Conservation (phyloP, 1,139 yeast genomes). For the Candida buenavistaensis region DNA sequence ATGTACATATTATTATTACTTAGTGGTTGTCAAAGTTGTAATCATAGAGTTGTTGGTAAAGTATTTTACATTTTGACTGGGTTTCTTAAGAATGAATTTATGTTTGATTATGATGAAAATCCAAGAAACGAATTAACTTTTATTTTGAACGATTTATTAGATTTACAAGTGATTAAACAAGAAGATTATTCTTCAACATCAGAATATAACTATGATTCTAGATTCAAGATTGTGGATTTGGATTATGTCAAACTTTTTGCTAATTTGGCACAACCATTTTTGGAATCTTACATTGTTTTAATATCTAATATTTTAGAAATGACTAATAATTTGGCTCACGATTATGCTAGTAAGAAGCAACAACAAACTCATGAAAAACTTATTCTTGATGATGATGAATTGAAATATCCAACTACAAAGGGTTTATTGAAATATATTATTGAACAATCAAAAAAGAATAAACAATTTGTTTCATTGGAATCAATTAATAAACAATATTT, state of each 20-base stretch:
- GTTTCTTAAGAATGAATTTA: conserved; percentile 44
- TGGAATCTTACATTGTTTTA: conserved; percentile 39
- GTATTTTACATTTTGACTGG: conserved; percentile 38
- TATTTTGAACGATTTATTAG: conserved; percentile 30
- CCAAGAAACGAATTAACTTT: conserved; percentile 28
- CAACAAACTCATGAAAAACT: conserved; percentile 11
- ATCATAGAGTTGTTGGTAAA: conserved; percentile 25
- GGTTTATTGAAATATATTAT: conserved; percentile 36
- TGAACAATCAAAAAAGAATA: conserved; percentile 14
- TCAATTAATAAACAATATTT: conserved; percentile 46
- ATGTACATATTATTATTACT: conserved; percentile 29
- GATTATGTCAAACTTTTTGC: conserved; percentile 24
- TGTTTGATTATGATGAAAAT: conserved; percentile 44
- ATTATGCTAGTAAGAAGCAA: conserved; percentile 12
- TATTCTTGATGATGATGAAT: conserved; percentile 16
- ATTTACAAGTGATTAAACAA: conserved; percentile 15
- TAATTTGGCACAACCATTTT: conserved; percentile 39
- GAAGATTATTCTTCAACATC: too few species aligned
- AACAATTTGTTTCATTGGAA: conserved; percentile 27
- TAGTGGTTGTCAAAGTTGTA: conserved; percentile 13
- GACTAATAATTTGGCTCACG: conserved; percentile 15
- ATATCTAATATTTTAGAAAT: conserved; percentile 24
- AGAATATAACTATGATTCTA: conserved; percentile 15
- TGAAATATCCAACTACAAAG: conserved; percentile 38
- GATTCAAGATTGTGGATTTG: conserved; percentile 25